Base-by-base conservation (phyloP, 2,329 filamentous ascomycete species). In the Emmonsia crescens region DNA sequence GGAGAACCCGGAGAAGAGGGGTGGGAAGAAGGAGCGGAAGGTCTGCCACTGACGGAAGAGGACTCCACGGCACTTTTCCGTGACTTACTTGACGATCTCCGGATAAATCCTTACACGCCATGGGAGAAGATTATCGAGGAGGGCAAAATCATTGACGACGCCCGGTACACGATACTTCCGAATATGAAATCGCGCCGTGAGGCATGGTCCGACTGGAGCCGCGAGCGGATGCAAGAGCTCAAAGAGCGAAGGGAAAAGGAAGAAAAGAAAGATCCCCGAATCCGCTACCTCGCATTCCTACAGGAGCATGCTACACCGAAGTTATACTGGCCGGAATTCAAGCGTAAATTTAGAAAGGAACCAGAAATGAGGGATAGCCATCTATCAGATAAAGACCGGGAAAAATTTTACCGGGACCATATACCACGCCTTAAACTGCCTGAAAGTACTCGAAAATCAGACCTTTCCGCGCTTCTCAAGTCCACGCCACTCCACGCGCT, bases 321-420 rank as follows among this genome's bases (percentile, higher is more conserved):
- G 76, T 81, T 99, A 0, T 99, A 96, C 79, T 99, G 94, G 94
- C 88, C 90, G 0, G 94, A 99, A 72, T 99, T 99, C 76, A 91
- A 89, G 69, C 82, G 94, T 40, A 99, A 96, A 72, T 94, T 85
- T 75, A 88, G 88, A 66, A 92, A 88, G 66, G 91, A 96, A 65
- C 75, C 83, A 0, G 83, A 86, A 59, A 91, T 99, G 88, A 78
- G 73, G 61, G 75, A 77, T 60, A 68, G 69, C 5, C 70, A 76
- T 21, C 64, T 80, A 51, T 72, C 73, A 27, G 78, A 80, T 63
- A 80, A 77, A 64, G 78, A 80, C 59, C 73, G 77, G 5, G 78
- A 80, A 65, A 80, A 79, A 64, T 70, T 74, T 63, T 80, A 80
- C 64, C 74, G 78, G 4, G 78, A 80, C 21, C 72, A 79, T 60